These are phyloP conservation scores for Paxillus ammoniavirescens DNA, from an alignment of 768 basidiomycete species.

Conservation along the genomic window DNA sequence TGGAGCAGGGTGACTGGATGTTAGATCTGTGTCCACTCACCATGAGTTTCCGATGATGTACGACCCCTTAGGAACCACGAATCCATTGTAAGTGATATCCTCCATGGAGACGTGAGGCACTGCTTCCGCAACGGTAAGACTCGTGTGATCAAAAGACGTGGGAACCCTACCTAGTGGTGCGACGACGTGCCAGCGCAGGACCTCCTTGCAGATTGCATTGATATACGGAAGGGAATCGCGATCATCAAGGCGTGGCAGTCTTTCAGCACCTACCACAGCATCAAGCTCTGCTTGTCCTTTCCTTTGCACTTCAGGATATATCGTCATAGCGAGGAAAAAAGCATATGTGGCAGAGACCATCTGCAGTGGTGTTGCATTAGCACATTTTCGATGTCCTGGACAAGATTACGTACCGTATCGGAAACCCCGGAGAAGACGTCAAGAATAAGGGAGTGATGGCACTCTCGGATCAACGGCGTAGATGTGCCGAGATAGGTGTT, in stretches of 20 bases:
- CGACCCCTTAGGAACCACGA: conserved; percentile 25
- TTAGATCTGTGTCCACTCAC: conserved; percentile 12
- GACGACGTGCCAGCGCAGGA: conserved; percentile 23
- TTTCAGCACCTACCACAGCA: conserved; percentile 17
- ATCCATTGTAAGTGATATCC: conserved; percentile 16
- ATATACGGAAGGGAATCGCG: conserved; percentile 24
- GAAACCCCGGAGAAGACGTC: conserved; percentile 35
- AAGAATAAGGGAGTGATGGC: background rate
- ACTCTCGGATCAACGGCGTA: background rate
- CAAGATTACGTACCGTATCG: conserved; percentile 40
- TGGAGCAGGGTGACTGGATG: background rate
- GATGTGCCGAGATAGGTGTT: conserved; percentile 9
- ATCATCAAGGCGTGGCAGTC: conserved; percentile 21
- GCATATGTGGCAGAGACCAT: conserved; percentile 13
- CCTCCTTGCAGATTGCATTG: conserved; percentile 24
- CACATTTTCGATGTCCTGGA: conserved; percentile 35
- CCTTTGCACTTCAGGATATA: conserved; percentile 23
- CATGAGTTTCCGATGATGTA: conserved; percentile 21
- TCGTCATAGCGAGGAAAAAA: conserved; percentile 25
- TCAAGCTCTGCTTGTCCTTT: conserved; percentile 26
- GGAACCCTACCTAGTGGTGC: conserved; percentile 11
- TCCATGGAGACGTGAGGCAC: conserved; percentile 17
- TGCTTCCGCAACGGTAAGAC: conserved; percentile 3
- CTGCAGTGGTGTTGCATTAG: background rate
- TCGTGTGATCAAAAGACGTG: conserved; percentile 18